Conservation (phyloP, 2,329 filamentous ascomycete species). For the Venturia pyrina region DNA sequence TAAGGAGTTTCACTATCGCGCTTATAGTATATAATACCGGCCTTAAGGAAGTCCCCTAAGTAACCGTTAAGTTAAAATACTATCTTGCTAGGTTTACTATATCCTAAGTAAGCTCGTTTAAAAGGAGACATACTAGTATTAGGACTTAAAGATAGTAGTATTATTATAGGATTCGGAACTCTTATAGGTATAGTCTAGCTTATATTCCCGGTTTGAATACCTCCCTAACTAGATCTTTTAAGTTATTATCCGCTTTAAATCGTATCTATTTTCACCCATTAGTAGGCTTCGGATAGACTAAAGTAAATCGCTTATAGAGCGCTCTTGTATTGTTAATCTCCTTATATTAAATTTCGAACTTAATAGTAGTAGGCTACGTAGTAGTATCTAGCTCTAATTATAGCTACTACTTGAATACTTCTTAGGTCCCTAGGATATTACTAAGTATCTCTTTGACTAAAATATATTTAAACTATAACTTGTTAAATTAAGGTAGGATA, state of each 20-base stretch:
- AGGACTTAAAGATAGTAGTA: too few species aligned
- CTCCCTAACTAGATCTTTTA: slow-evolving; percentile 80
- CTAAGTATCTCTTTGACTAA: slow-evolving; percentile 98
- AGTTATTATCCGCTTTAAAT: slow-evolving; percentile 93
- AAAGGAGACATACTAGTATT: too few species aligned
- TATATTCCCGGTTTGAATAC: too few species aligned
- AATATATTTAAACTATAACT: slow-evolving; percentile 98
- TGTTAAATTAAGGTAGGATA: slow-evolving; percentile 81
- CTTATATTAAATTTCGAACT: slow-evolving; percentile 89
- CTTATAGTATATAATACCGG: too few species aligned
- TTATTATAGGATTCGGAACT: too few species aligned
- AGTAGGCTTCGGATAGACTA: slow-evolving; percentile 84
- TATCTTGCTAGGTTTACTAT: too few species aligned
- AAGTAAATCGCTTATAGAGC: slow-evolving; percentile 82
- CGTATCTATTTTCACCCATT: slow-evolving; percentile 99
- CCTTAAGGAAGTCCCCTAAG: too few species aligned
- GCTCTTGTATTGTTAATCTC: slow-evolving; percentile 84
- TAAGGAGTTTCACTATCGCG: too few species aligned
- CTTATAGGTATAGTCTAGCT: too few species aligned
- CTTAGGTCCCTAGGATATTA: slow-evolving; percentile 81
- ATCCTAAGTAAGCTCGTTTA: too few species aligned
- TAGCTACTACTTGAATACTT: slow-evolving; percentile 98
- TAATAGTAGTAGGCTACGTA: slow-evolving; percentile 86
- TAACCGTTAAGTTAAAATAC: too few species aligned
- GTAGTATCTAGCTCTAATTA: slow-evolving; percentile 94